A percentile compares a stretch with the other conserved stretches of the same genome.
Evolutionary conservation across 2,329 filamentous ascomycete genomes (phyloP).

Genomic region (Colletotrichum sp.): DNA sequence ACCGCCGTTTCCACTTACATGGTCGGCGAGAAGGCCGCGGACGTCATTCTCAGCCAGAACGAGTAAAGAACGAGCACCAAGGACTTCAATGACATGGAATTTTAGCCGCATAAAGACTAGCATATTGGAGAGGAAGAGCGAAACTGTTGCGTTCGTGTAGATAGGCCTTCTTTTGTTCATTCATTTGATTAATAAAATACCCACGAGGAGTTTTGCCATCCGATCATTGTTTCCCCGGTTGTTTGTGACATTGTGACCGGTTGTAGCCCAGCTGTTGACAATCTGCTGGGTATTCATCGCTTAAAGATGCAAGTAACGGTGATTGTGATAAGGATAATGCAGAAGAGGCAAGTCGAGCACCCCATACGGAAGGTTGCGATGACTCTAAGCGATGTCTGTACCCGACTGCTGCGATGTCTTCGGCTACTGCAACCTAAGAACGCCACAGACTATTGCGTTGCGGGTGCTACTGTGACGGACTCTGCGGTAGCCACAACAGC

Average conservation of each 20-base stretch:
- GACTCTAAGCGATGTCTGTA: background rate
- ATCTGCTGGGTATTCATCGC: background rate
- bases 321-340: background rate
- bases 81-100: background rate
- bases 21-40: constrained; percentile 37
- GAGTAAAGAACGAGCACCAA: background rate
- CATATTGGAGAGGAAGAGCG: background rate
- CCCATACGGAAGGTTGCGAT: background rate
- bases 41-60: constrained; percentile 29
- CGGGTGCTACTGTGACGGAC: background rate
- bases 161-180: background rate
- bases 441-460: background rate
- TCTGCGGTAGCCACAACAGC: background rate
- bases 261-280: background rate
- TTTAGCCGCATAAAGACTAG: background rate
- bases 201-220: background rate
- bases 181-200: background rate
- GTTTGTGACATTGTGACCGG: no score
- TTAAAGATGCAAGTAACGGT: background rate
- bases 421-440: background rate
- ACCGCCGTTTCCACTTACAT: constrained; percentile 36
- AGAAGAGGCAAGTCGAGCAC: background rate
- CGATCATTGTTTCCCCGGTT: no score
- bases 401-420: background rate
- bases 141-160: background rate